Evolutionary conservation across 1,284 basidiomycete species (phyloP).

Genomic region (Ceraceosorus guamensis): DNA sequence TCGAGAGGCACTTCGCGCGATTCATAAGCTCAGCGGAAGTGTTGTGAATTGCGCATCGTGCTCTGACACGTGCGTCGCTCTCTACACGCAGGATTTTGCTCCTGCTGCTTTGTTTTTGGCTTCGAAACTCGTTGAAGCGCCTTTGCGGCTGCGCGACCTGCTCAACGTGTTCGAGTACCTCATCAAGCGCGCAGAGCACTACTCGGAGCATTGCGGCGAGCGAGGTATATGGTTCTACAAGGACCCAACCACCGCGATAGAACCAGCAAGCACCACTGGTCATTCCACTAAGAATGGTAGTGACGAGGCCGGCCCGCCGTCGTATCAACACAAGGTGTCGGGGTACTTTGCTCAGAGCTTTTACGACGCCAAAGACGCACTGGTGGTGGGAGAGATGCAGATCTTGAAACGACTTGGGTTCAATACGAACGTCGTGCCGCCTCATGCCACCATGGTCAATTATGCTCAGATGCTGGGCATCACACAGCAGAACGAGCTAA

Average conservation of each 20-base stretch:
- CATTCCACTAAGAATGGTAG: neutral
- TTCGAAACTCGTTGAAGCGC: slow-evolving; percentile 91
- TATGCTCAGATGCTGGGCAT: slow-evolving; percentile 85
- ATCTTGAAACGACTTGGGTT: slow-evolving; percentile 66
- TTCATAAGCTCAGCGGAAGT: no score
- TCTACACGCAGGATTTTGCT: slow-evolving; percentile 60
- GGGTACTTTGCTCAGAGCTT: slow-evolving; percentile 70
- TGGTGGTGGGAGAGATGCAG: slow-evolving; percentile 95
- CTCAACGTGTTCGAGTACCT: slow-evolving; percentile 90
- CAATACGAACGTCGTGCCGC: slow-evolving; percentile 63
- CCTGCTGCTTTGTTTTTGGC: slow-evolving; percentile 90
- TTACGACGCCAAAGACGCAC: slow-evolving; percentile 77
- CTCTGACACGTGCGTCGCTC: neutral
- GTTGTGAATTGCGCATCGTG: no score
- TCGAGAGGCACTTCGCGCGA: neutral
- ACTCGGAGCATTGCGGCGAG: slow-evolving; percentile 4
- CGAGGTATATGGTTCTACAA: no score
- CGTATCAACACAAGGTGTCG: slow-evolving; percentile 66
- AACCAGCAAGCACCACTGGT: neutral
- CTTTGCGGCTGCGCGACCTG: slow-evolving; percentile 78
- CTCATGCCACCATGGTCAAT: slow-evolving; percentile 90
- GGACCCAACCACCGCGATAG: no score
- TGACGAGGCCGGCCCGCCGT: slow-evolving; percentile 20
- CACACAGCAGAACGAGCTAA: slow-evolving; percentile 18
- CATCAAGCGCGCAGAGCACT: slow-evolving; percentile 11